Percentiles rank a stretch among this genome's conserved stretches.
Conservation (phyloP, 1,284 basidiomycete genomes). For the Sporisorium scitamineum region DNA sequence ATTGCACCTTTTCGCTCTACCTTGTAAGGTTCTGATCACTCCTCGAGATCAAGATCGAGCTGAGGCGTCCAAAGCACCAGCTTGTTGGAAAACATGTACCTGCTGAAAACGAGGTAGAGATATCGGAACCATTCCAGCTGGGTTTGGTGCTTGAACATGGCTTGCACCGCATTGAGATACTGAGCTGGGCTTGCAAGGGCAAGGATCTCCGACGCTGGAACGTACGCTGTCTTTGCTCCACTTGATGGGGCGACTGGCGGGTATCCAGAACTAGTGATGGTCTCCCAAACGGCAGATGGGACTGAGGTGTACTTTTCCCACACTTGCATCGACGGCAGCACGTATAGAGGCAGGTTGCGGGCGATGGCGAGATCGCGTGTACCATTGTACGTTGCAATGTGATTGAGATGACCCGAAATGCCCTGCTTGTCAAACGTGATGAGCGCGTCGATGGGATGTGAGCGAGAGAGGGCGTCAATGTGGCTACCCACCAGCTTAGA, state of each 20-base stretch:
- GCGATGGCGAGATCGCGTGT: constrained; percentile 64
- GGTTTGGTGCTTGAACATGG: constrained; percentile 61
- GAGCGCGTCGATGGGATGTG: constrained; percentile 72
- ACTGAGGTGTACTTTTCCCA: constrained; percentile 52
- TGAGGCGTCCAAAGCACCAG: constrained; percentile 35
- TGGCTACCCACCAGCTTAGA: constrained; percentile 76
- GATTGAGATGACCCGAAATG: constrained; percentile 89
- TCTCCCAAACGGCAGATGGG: constrained; percentile 42
- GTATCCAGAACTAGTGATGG: constrained; percentile 25
- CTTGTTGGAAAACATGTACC: constrained; percentile 57
- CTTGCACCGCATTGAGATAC: constrained; percentile 45
- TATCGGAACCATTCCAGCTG: constrained; percentile 68
- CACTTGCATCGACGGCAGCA: constrained; percentile 38
- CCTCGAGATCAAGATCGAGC: constrained; percentile 14
- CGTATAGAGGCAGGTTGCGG: constrained; percentile 32
- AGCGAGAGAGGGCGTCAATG: constrained; percentile 67
- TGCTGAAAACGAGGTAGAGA: constrained; percentile 59
- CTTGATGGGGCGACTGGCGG: constrained; percentile 1
- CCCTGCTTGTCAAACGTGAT: constrained; percentile 89
- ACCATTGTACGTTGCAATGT: constrained; percentile 77
- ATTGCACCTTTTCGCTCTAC: background rate
- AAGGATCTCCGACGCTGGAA: constrained; percentile 30
- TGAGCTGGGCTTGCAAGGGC: constrained; percentile 31
- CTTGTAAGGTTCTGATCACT: background rate
- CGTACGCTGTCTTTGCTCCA: background rate